These are phyloP conservation scores for Colletotrichum sp. DNA, from an alignment of 2,329 filamentous ascomycete genomes.

Conservation along the genomic window DNA sequence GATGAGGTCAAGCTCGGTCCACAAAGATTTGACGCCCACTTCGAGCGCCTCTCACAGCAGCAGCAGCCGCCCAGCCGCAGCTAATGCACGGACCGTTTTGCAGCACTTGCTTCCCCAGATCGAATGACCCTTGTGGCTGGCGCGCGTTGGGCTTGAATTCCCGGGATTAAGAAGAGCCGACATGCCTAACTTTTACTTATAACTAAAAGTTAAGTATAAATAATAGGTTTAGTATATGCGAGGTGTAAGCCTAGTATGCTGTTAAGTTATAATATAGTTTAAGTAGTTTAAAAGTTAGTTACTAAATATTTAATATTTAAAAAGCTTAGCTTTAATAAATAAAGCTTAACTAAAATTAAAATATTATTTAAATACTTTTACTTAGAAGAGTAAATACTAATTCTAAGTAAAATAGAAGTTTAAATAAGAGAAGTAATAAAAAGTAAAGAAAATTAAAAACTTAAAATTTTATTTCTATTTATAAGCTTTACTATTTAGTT, in stretches of 20 bases:
- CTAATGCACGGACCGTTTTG: not conserved
- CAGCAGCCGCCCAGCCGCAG: not conserved
- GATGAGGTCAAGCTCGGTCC: conserved; percentile 20
- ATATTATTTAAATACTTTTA: too few species aligned
- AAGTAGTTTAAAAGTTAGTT: rapidly evolving
- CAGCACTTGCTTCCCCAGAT: not conserved
- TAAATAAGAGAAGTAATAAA: rapidly evolving
- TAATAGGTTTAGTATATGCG: rapidly evolving
- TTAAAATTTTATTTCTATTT: rapidly evolving
- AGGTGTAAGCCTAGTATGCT: rapidly evolving
- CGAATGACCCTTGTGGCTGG: not conserved
- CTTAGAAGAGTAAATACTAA: too few species aligned
- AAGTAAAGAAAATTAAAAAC: too few species aligned
- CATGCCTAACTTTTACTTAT: rapidly evolving
- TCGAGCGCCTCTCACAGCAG: not conserved
- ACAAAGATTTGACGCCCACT: conserved; percentile 16
- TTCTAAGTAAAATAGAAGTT: too few species aligned
- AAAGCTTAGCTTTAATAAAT: too few species aligned
- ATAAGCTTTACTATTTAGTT: too few species aligned
- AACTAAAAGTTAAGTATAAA: rapidly evolving
- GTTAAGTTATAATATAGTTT: rapidly evolving
- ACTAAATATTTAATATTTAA: too few species aligned
- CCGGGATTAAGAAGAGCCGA: not conserved
- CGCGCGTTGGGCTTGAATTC: not conserved
- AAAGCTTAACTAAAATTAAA: too few species aligned